phyloP scores from a whole-genome alignment of 2,329 filamentous ascomycete genomes.

The Fusarium aywerte region DNA sequence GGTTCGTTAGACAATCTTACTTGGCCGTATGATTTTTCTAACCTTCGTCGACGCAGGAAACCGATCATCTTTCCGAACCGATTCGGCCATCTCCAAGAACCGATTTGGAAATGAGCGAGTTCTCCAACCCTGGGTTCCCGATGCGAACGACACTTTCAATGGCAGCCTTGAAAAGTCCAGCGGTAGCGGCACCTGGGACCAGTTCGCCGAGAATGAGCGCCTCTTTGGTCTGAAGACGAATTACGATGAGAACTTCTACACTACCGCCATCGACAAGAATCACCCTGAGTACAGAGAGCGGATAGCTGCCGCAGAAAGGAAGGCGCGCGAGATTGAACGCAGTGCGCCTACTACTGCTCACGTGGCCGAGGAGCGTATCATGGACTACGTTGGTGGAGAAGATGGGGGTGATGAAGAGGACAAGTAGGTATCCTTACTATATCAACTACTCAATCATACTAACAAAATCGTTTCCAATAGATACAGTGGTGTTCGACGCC shows the following conservation, averaged over 20 bases:
- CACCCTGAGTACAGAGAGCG: slow-evolving; percentile 85
- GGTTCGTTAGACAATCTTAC: slow-evolving; percentile 45
- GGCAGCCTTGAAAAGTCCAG: slow-evolving; percentile 74
- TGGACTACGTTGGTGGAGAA: slow-evolving; percentile 71
- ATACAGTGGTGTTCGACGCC: slow-evolving; percentile 90
- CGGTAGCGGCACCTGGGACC: slow-evolving; percentile 78
- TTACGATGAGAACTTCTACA: slow-evolving; percentile 96
- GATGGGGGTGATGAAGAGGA: slow-evolving; percentile 86
- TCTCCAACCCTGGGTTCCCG: slow-evolving; percentile 84
- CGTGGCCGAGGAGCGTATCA: slow-evolving; percentile 87
- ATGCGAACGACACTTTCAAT: slow-evolving; percentile 69
- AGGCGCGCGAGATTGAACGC: slow-evolving; percentile 89
- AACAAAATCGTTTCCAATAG: slow-evolving; percentile 54
- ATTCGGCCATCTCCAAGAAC: slow-evolving; percentile 85
- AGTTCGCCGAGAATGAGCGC: slow-evolving; percentile 89
- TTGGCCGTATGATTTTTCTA: slow-evolving; percentile 15
- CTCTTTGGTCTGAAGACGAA: slow-evolving; percentile 89
- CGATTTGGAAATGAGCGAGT: slow-evolving; percentile 76
- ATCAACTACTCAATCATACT: slow-evolving; percentile 17
- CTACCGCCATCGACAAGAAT: slow-evolving; percentile 85
- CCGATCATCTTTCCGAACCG: slow-evolving; percentile 80
- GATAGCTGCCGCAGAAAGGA: slow-evolving; percentile 80
- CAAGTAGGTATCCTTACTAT: slow-evolving; percentile 67
- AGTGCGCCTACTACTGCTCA: slow-evolving; percentile 80
- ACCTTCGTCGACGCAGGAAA: slow-evolving; percentile 63